These are phyloP conservation scores for Penicillium sp. DNA, from an alignment of 2,329 filamentous ascomycete genomes.

Conservation along the genomic window DNA sequence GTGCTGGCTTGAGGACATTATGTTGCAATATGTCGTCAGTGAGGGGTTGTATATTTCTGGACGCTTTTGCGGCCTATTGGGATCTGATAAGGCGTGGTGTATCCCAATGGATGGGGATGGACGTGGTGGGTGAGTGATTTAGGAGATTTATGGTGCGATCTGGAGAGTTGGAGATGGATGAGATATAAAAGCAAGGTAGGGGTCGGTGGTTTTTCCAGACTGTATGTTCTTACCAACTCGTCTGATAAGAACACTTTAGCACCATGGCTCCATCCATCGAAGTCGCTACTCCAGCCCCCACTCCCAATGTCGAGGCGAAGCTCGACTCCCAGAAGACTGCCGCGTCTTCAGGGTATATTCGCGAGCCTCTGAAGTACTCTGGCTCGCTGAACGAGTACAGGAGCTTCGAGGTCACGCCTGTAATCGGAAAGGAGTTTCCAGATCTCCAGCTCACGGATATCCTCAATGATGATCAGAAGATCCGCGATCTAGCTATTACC, in stretches of 20 bases:
- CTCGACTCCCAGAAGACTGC: neutral
- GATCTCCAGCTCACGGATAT: constrained; percentile 52
- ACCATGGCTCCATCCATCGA: constrained; percentile 1
- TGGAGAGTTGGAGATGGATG: neutral
- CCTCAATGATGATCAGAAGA: constrained; percentile 65
- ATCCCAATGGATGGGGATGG: neutral
- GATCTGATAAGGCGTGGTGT: neutral
- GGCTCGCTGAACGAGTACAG: constrained; percentile 47
- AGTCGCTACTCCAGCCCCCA: neutral
- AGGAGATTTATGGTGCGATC: neutral
- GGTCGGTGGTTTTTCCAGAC: neutral
- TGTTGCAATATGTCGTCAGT: constrained; percentile 16
- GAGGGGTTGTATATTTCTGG: neutral
- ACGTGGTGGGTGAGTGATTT: neutral
- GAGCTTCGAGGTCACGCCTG: constrained; percentile 48
- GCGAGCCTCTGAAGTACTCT: constrained; percentile 12
- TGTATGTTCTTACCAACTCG: neutral
- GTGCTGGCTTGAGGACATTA: constrained; percentile 1
- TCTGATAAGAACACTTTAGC: neutral
- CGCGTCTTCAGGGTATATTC: neutral
- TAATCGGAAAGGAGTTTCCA: constrained; percentile 50
- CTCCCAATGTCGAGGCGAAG: neutral
- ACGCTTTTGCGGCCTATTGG: neutral
- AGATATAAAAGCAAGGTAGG: neutral
- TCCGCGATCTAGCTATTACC: constrained; percentile 70